phyloP scores from a whole-genome alignment of 176 grass and related monocot species.

The Aegilops sharonensis region DNA sequence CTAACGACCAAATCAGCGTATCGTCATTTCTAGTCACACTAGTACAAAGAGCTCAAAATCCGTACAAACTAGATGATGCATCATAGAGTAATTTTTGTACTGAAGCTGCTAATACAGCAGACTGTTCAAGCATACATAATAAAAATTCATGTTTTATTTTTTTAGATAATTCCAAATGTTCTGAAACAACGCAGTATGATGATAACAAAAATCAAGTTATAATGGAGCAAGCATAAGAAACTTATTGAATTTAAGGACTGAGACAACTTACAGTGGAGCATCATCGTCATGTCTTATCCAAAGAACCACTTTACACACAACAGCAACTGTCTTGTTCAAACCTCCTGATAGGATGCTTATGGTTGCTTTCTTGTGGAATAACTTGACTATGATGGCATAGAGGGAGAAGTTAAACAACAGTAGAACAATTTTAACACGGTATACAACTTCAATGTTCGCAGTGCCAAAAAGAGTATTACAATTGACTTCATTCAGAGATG shows the following conservation, averaged over 20 bases:
- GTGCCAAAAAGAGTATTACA: slow-evolving; percentile 55
- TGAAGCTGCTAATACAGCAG: background rate
- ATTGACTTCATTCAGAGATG: slow-evolving; percentile 53
- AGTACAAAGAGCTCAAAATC: background rate
- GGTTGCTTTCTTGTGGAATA: slow-evolving; percentile 62
- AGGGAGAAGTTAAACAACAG: slow-evolving; percentile 31
- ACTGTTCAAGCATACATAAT: background rate
- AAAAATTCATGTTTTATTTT: background rate
- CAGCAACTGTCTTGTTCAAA: slow-evolving; percentile 60
- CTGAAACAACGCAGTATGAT: background rate
- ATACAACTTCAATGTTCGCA: slow-evolving; percentile 22
- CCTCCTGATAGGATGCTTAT: slow-evolving; percentile 61
- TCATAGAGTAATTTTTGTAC: background rate
- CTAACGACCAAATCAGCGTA: background rate
- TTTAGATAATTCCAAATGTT: background rate
- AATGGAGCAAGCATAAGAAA: slow-evolving; percentile 10
- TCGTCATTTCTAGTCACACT: background rate
- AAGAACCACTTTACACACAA: slow-evolving; percentile 70
- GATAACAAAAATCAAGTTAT: slow-evolving; percentile 11
- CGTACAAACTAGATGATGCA: slow-evolving; percentile 3
- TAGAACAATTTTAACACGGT: background rate
- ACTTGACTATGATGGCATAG: slow-evolving; percentile 54
- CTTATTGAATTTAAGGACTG: slow-evolving; percentile 7
- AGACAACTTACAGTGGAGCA: slow-evolving; percentile 76
- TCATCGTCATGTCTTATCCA: slow-evolving; percentile 74